Evolutionary conservation across 1,284 basidiomycete genomes (phyloP), one percentile per base, ranked within the genome.

Genomic region (Malassezia yamatoensis): DNA sequence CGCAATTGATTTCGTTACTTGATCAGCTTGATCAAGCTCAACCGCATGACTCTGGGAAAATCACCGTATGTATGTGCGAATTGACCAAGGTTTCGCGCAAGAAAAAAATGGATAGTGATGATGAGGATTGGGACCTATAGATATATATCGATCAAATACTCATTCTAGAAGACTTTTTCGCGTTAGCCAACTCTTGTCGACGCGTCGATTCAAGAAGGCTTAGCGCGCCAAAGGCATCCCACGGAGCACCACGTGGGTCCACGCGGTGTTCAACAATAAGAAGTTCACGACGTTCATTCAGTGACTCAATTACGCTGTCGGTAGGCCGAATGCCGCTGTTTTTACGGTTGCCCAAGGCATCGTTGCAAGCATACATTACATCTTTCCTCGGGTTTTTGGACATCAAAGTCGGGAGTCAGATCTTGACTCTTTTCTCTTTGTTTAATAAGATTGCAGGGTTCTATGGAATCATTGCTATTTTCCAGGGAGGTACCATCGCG

Each of bases 391-490:
- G 67, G 1, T 63, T 74, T 34, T 62, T 74, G 58, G 71, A 74
- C 38, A 67, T 74, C 59, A 73, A 73, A 61, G 54, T 70, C 33
- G 72, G 72, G 16, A 60, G 61, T n/a, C 65, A 67, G 46, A 68
- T 74, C 44, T 48, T 74, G 29, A 70, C 70, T 1, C 59, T 74
- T 0, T 74, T 74, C 42, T 70, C 69, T 1, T 79, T 94, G 50
- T 81, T 99, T 66, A 96, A 99, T 82, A 99, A 99, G 78, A 91
- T 91, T 51, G 93, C 93, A 13, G 93, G 93, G 54, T 82, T 96
- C 15, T 99, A 96, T 75, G 93, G 93, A 51, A 83, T 99, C 62
- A 85, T 98, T 49, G 90, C 90, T 13, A 81, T 93, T 61, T 79
- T 93, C 63, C 86, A 84, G 2, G 88, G 88, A 37, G 90, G 89